Evolutionary conservation across 2,329 filamentous ascomycete genomes (phyloP), one percentile per base, ranked within the genome.

Genomic region (Drechmeria coniospora): DNA sequence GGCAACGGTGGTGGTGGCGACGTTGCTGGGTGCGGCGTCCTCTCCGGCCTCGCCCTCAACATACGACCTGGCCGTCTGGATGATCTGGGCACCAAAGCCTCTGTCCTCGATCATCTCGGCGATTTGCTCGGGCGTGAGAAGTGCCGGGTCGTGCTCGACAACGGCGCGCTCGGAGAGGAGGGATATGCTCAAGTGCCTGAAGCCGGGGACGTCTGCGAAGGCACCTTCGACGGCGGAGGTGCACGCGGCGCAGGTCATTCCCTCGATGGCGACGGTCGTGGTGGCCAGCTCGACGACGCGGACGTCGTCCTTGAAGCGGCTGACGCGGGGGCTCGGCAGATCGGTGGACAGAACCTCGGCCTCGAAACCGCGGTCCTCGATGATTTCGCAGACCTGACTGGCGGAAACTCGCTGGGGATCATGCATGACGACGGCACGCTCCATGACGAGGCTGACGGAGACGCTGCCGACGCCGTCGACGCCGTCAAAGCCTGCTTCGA

Each of bases 371-470:
- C 82, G 70, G 50, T 92, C 84, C 44, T 94, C 83, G 38, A 94
- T 90, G 20, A 79, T 83, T 39, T 92, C 82, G 47, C 71, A 73
- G 33, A 95, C 68, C 40, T 76, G 59, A 21, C 86, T 79, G 33
- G 83, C 68, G 10, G 81, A 59, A 29, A 95, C 68, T 28, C 69
- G 66, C 30, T 66, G 58, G 2, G 82, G 73, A 52, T 95, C 79
- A 55, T 98, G 90, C 54, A 86, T 78, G 20, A 95, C 65, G 23
- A 95, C 86, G n/a, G 87, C 90, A 34, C 87, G 74, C 53, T 93
- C 86, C 74, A 94, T 92, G 31, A 94, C 79, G 42, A 98, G 61
- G 49, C 83, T 93, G 43, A 98, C 79, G 8, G 84, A 92, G 33
- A 95, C 83, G 41, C 68, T 83, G 36, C 79, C 80, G 8, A 90